Percentiles rank a stretch among this genome's conserved stretches.
Conservation (phyloP, 163 green algal genomes). For the Prototheca wickerhamii region DNA sequence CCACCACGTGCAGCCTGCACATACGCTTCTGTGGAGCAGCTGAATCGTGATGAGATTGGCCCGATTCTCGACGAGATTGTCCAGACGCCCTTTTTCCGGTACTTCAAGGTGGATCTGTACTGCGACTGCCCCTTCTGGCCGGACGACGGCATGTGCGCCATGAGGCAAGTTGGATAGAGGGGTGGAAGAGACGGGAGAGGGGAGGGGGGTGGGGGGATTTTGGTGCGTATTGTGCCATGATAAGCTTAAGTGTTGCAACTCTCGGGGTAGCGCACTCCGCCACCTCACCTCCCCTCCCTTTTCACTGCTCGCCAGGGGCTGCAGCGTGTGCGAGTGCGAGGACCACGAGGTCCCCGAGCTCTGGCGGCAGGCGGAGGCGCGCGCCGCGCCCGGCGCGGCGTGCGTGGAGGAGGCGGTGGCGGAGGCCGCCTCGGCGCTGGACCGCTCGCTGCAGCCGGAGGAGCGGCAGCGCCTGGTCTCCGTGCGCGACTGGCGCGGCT, state of each 20-base stretch:
- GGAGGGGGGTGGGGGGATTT: not conserved
- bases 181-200: too few relatives aligned
- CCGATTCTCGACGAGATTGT: constrained; percentile 64
- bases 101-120: constrained; percentile 89
- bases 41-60: constrained; percentile 47
- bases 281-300: too few relatives aligned
- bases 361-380: constrained; percentile 56
- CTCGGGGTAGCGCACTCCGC: too few relatives aligned
- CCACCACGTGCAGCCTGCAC: not conserved
- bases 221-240: not conserved
- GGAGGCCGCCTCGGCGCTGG: constrained; percentile 24
- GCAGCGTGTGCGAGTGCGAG: constrained; percentile 75
- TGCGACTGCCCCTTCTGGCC: constrained; percentile 91
- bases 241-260: too few relatives aligned
- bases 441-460: constrained; percentile 26
- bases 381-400: constrained; percentile 10
- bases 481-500: constrained; percentile 63
- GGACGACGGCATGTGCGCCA: constrained; percentile 71
- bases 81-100: constrained; percentile 75
- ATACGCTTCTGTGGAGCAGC: constrained; percentile 32
- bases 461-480: constrained; percentile 30
- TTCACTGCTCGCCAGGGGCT: constrained; percentile 30
- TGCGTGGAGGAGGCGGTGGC: not conserved
- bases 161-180: constrained; percentile 11
- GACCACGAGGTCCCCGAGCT: constrained; percentile 64